Percentiles rank a stretch among this genome's conserved stretches.
Evolutionary conservation across 345 rosid species (phyloP).

Genomic region (Citrus glauca): DNA sequence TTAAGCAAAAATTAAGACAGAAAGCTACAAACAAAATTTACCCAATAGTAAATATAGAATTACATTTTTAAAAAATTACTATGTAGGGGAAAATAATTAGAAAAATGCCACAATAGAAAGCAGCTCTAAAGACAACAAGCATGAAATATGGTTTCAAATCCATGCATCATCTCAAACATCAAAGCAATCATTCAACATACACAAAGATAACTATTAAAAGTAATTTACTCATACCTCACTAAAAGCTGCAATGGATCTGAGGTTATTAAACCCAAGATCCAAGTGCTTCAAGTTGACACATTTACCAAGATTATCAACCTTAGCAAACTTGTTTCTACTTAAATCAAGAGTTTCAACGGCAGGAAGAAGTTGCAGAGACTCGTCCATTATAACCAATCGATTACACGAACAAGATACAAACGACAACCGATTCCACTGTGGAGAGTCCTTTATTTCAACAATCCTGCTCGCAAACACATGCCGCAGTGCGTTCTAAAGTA

Average conservation of each 20-base stretch:
- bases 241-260: slow-evolving; percentile 61
- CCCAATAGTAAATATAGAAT: no score
- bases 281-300: slow-evolving; percentile 81
- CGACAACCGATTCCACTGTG: slow-evolving; percentile 81
- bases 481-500: slow-evolving; percentile 75
- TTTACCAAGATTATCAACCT: slow-evolving; percentile 81
- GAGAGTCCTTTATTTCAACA: slow-evolving; percentile 76
- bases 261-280: slow-evolving; percentile 93
- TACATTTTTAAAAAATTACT: no score
- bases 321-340: slow-evolving; percentile 89
- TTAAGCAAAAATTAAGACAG: neutral
- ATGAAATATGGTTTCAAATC: neutral
- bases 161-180: neutral
- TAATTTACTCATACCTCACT: slow-evolving; percentile 54
- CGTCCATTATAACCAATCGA: slow-evolving; percentile 89
- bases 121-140: neutral
- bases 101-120: neutral
- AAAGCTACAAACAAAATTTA: neutral
- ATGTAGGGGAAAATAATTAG: no score
- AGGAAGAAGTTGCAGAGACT: slow-evolving; percentile 95
- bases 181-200: neutral
- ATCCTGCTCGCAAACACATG: slow-evolving; percentile 96
- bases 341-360: slow-evolving; percentile 93
- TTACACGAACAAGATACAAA: slow-evolving; percentile 89
- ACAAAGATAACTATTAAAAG: neutral